Evolutionary conservation across 352 stramenopile species (phyloP).

Genomic region (Phytopythium chamaehyphon): DNA sequence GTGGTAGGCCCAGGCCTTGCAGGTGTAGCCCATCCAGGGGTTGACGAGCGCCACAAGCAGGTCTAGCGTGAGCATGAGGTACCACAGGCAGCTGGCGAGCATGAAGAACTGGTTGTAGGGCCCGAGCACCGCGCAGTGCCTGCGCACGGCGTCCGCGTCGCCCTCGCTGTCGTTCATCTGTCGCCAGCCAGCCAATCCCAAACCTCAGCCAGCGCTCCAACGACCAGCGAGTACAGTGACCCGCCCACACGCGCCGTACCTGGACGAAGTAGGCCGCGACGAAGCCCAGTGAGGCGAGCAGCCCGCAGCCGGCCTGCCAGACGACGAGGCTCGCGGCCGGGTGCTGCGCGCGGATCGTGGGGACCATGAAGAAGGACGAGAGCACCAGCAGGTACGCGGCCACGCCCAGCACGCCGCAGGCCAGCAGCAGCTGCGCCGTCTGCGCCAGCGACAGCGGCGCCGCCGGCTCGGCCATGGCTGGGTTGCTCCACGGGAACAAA

Average conservation of each 20-base stretch:
- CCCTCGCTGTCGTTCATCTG: slow-evolving; percentile 8
- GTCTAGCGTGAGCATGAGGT: slow-evolving; percentile 81
- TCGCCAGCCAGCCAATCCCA: no score
- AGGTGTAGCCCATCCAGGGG: slow-evolving; percentile 85
- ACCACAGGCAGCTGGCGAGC: slow-evolving; percentile 63
- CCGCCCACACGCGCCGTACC: no score
- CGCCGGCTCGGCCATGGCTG: background rate
- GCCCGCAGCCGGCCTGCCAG: slow-evolving; percentile 67
- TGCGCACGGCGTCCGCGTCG: slow-evolving; percentile 11
- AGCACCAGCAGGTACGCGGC: slow-evolving; percentile 64
- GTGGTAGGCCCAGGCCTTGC: slow-evolving; percentile 83
- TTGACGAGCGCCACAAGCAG: slow-evolving; percentile 84
- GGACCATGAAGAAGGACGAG: slow-evolving; percentile 64
- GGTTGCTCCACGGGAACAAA: no score
- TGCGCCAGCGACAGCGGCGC: slow-evolving; percentile 41
- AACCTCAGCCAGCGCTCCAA: no score
- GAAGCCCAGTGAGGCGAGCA: slow-evolving; percentile 58
- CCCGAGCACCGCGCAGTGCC: slow-evolving; percentile 49
- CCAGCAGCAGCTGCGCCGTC: slow-evolving; percentile 51
- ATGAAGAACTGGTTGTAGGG: slow-evolving; percentile 83
- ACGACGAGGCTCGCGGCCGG: slow-evolving; percentile 70
- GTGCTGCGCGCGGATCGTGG: slow-evolving; percentile 77
- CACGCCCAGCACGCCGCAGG: slow-evolving; percentile 49
- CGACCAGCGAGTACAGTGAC: no score
- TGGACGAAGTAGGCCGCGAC: slow-evolving; percentile 48